Evolutionary conservation across 352 stramenopile species (phyloP), one percentile per base, ranked within the genome.

Genomic region (Phytophthora kernoviae): DNA sequence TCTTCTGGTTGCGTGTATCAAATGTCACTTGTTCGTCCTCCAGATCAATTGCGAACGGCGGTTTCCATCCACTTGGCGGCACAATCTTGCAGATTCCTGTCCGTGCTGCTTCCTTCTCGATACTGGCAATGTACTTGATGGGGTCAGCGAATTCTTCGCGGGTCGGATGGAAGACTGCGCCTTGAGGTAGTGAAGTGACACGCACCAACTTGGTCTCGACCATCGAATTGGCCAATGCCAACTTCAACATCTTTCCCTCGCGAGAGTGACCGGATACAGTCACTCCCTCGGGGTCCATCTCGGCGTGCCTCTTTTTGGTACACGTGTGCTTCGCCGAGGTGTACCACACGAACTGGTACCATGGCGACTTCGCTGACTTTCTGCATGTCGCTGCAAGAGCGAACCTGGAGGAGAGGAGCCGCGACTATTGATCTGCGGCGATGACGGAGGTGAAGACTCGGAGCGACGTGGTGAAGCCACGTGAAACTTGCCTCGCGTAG

Each of bases 51-150:
- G 76, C 72, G 58, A 87, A 91, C 14, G 73, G 57, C 8, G 91
- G 93, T 17, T 90, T 90, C 94, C 94, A 99, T 11, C 93, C 97
- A n/a, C 68, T 61, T 0, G 97, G 97, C 36, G 97, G 97, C 1
- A 99, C 93, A 62, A 99, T 99, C 75, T 99, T 99, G 71, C 88
- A 98, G 49, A 99, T 98, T n/a, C 97, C 97, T 60, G 79, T 88
- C 15, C 62, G 70, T 22, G 79, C 56, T 0, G 78, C 84, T 33
- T 84, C 68, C 15, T 68, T 62, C 58, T 88, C 79, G 58, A 92
- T 90, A 42, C 81, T 89, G 60, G 73, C 56, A 46, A 97, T 97
- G 69, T 97, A 97, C 60, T 75, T 80, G 56, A 97, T 88, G 6
- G 90, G 90, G 48, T 94, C 80, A 8, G 79, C 72, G 57, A 97